Base-by-base conservation (phyloP, 225 moss, liverwort and hornwort genomes). In the Anthoceros angustus region DNA sequence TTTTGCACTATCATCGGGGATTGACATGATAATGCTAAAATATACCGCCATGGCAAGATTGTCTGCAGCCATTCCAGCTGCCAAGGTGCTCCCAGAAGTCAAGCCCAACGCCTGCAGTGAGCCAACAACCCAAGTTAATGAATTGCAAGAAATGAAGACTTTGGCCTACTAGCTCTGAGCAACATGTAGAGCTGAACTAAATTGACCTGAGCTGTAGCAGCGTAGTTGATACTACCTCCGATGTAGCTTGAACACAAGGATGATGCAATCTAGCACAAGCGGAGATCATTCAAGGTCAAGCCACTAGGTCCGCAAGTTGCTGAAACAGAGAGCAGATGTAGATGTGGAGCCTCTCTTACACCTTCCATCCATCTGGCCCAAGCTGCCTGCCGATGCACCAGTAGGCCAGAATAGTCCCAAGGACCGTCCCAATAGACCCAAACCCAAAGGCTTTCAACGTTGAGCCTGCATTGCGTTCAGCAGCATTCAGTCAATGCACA, bases 51-150 rank as follows among this genome's bases (percentile, higher is more conserved):
- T 98, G 50, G 88, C 91, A 67, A 98, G 73, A 68, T 98, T 98
- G 67, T 98, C 95, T 12, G 95, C 95, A 16, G 95, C 95, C 95
- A 98, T 89, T 78, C 95, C 95, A 70, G 91, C 95, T 72, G 95
- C 95, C 71, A 98, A 71, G 67, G 87, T 63, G 80, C 82, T 87
- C 63, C 85, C 82, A 9, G 95, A 91, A 68, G 70, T 83, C 50
- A 92, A 80, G 48, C 88, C 91, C 39, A 98, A 72, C 23, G 86
- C 88, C 88, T 88, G 55, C 55, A 20, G 55, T 23, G 66, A 49
- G 42, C 42, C 70, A 61, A 21, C 63, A 64, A 32, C 25, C 43
- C 63, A 64, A 60, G 16, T 64, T 16, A 2, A 64, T 64, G 7
- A 26, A 63, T 63, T 39, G 4, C 4, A 23, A 39, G 63, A 12